Evolutionary conservation across 2,329 filamentous ascomycete species (phyloP).

Genomic region (Endothia cerciana): DNA sequence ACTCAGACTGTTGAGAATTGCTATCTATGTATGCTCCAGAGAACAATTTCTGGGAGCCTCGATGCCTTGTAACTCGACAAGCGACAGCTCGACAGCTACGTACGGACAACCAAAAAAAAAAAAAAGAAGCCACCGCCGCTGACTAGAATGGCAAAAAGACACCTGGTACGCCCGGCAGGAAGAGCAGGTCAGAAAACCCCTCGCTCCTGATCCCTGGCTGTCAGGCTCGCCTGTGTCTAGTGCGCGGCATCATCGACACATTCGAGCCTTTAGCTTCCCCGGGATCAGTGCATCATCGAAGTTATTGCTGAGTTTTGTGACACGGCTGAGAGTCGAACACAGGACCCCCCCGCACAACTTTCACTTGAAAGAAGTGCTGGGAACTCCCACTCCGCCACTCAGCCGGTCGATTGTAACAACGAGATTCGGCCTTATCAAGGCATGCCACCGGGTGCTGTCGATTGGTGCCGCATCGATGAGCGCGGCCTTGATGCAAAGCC

Average conservation of each 20-base stretch:
- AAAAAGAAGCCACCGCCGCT: background rate
- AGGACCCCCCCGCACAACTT: background rate
- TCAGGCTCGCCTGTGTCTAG: too few species aligned
- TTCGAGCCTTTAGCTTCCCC: too few species aligned
- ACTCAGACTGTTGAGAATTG: background rate
- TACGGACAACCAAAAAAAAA: background rate
- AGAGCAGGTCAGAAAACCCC: conserved; percentile 1
- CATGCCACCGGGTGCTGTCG: background rate
- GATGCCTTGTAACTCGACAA: background rate
- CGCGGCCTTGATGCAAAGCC: background rate
- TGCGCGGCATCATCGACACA: too few species aligned
- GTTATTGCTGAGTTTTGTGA: conserved; percentile 1
- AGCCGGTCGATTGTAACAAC: background rate
- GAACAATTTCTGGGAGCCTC: background rate
- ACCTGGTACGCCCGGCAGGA: background rate
- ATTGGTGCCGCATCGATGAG: background rate
- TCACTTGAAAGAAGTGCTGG: background rate
- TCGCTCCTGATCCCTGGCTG: too few species aligned
- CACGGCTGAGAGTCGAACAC: background rate
- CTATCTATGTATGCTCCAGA: background rate
- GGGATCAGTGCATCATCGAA: background rate
- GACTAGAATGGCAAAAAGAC: background rate
- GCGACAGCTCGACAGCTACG: background rate
- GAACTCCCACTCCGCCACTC: background rate
- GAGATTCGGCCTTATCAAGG: background rate